Percentiles rank a stretch among this genome's conserved stretches.
phyloP scores from a whole-genome alignment of 2,329 filamentous ascomycete species.

The Pyrenochaeta sp. region DNA sequence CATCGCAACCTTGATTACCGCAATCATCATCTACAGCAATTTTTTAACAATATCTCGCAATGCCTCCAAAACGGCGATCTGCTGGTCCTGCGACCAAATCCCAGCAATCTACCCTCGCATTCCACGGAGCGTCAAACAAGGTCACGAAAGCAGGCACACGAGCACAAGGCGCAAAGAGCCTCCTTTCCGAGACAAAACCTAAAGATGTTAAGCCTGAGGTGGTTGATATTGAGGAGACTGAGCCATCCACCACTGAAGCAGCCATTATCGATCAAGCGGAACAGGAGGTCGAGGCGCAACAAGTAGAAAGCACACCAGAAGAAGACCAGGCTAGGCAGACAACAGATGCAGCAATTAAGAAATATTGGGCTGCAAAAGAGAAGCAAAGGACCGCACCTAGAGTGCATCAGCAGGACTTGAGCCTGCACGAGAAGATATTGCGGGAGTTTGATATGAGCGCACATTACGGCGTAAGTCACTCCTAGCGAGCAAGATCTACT shows the following conservation, averaged over 20 bases:
- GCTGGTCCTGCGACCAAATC: conserved; percentile 56
- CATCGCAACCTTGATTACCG: conserved; percentile 3
- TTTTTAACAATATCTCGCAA: conserved; percentile 26
- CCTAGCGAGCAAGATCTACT: neutral
- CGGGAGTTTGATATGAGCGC: conserved; percentile 91
- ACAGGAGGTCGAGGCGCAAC: conserved; percentile 40
- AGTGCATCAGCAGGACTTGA: conserved; percentile 80
- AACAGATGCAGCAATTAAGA: conserved; percentile 72
- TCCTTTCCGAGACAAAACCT: conserved; percentile 42
- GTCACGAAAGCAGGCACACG: conserved; percentile 65
- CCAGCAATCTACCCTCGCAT: conserved; percentile 70
- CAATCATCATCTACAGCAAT: neutral
- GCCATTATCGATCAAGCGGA: conserved; percentile 51
- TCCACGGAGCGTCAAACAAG: conserved; percentile 63
- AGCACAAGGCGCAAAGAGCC: conserved; percentile 47
- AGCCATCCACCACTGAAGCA: conserved; percentile 51
- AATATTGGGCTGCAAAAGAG: conserved; percentile 82
- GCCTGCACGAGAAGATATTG: conserved; percentile 82
- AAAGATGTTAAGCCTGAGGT: conserved; percentile 38
- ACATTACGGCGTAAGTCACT: conserved; percentile 82
- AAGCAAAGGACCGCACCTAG: conserved; percentile 70
- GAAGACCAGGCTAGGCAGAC: conserved; percentile 70
- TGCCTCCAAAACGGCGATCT: conserved; percentile 57
- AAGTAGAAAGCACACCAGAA: conserved; percentile 41
- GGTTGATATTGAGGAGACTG: conserved; percentile 28